Evolutionary conservation across 805 yeast species (phyloP), one percentile per base, ranked within the genome.

Genomic region (Yarrowia yakushimensis): DNA sequence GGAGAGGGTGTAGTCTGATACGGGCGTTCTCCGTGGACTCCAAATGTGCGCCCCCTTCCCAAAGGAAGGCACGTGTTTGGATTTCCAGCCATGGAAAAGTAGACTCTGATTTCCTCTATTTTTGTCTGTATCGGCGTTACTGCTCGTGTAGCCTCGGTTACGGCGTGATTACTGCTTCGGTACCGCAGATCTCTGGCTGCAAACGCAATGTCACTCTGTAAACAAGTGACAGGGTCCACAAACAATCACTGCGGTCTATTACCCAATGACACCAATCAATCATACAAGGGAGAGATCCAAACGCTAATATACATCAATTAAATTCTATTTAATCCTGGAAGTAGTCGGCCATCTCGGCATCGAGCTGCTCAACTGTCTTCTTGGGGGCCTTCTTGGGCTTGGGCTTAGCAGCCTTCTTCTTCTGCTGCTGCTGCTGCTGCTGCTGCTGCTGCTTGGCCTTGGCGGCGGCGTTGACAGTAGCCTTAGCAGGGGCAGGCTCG

Each of bases 301-400:
- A 48, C 34, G 37, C 59, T 52, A 52, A 52, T 52, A 34, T 52
- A 52, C 59, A 52, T 52, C 59, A 36, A 52, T 52, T 52, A 52
- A 50, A 23, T 34, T 28, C 36, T 52, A 52, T 52, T 52, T 52
- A 52, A 22, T 52, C 59, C 59, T 52, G 59, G 59, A 52, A 52
- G 79, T 93, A 93, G 73, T 92, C 98, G 66, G 91, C 88, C 99
- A 94, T 93, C 79, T 59, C 98, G 74, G 92, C 96, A 77, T 94
- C 99, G 73, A 93, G 84, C 77, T 94, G 93, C 75, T 89, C 98
- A 67, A 88, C 81, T 60, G 96, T 85, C 82, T 91, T 91, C 77
- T 82, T 81, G 65, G 79, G 80, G 66, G 67, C 62, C 48, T 43
- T 52, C 55, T 62, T 62, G 57, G 60, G 54, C 37, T 33, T 39